These are phyloP conservation scores for Aspergillus nidulans DNA, from an alignment of 495 filamentous ascomycete genomes.

Conservation along the genomic window DNA sequence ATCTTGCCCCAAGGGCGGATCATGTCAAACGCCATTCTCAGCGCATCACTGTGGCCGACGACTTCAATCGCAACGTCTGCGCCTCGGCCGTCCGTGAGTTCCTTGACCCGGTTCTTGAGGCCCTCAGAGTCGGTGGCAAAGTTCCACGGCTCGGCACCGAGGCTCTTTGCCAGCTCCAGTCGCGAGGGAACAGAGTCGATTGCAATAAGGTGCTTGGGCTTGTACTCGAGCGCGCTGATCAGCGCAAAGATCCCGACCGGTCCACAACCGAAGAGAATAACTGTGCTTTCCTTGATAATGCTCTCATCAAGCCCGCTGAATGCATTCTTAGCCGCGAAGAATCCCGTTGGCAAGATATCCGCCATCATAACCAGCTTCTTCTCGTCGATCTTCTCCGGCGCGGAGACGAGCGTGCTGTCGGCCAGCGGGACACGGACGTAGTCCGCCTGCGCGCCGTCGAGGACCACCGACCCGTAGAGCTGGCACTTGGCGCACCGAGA, in stretches of 20 bases:
- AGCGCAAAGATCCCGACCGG: conserved; percentile 82
- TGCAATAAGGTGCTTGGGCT: conserved; percentile 71
- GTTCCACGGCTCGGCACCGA: conserved; percentile 80
- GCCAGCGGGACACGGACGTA: conserved; percentile 80
- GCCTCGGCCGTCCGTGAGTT: conserved; percentile 61
- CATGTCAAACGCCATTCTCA: conserved; percentile 76
- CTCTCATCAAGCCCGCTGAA: conserved; percentile 55
- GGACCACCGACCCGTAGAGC: conserved; percentile 62
- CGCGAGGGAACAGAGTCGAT: conserved; percentile 73
- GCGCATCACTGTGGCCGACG: conserved; percentile 71
- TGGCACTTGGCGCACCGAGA: conserved; percentile 58
- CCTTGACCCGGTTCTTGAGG: conserved; percentile 59
- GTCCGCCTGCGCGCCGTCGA: conserved; percentile 87
- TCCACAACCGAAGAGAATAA: conserved; percentile 80
- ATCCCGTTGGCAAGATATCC: conserved; percentile 68
- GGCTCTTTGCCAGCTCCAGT: conserved; percentile 60
- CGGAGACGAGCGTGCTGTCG: conserved; percentile 67
- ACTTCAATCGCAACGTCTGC: conserved; percentile 87
- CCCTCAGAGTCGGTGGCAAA: conserved; percentile 55
- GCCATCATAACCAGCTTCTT: conserved; percentile 64
- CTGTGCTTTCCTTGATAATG: conserved; percentile 57
- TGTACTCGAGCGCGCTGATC: conserved; percentile 66
- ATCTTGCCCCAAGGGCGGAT: conserved; percentile 83
- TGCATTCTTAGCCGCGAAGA: conserved; percentile 72
- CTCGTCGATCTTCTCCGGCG: conserved; percentile 66